phyloP scores from a whole-genome alignment of 768 basidiomycete species.

The Boletus barrowsii region DNA sequence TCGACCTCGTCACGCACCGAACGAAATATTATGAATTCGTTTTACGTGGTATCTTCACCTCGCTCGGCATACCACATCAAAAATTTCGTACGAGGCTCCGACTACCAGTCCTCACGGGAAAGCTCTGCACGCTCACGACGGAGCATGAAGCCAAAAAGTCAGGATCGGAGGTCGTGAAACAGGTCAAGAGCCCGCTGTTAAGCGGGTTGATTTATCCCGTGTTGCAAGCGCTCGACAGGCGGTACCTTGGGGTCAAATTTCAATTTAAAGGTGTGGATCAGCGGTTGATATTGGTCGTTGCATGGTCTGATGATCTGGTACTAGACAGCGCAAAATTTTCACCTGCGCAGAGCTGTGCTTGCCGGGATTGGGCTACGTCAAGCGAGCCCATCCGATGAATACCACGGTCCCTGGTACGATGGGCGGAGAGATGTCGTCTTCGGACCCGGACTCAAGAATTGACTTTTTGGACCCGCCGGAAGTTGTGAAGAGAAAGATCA shows the following conservation, averaged over 20 bases:
- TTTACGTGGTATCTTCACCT: conserved; percentile 78
- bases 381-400: conserved; percentile 98
- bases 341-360: conserved; percentile 96
- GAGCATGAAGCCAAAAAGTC: conserved; percentile 98
- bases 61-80: conserved; percentile 89
- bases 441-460: conserved; percentile 96
- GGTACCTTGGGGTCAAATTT: conserved; percentile 94
- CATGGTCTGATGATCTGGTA: neutral
- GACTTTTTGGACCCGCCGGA: conserved; percentile 92
- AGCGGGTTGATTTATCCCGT: too few species aligned
- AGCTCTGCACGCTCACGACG: conserved; percentile 81
- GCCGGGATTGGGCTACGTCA: conserved; percentile 93
- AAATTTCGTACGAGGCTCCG: conserved; percentile 88
- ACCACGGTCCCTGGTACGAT: conserved; percentile 93
- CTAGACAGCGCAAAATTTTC: conserved; percentile 30
- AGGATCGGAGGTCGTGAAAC: conserved; percentile 99
- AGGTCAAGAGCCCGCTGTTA: conserved; percentile 89
- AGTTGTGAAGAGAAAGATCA: conserved; percentile 84
- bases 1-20: too few species aligned
- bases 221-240: conserved; percentile 95
- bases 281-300: conserved; percentile 30
- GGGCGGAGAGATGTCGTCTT: conserved; percentile 97
- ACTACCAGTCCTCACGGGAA: conserved; percentile 88
- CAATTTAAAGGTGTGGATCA: conserved; percentile 99
- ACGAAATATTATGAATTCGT: too few species aligned